Percentiles rank a stretch among this genome's conserved stretches.
Evolutionary conservation across 2,329 filamentous ascomycete species (phyloP).

Genomic region (Pseudocercospora musae): DNA sequence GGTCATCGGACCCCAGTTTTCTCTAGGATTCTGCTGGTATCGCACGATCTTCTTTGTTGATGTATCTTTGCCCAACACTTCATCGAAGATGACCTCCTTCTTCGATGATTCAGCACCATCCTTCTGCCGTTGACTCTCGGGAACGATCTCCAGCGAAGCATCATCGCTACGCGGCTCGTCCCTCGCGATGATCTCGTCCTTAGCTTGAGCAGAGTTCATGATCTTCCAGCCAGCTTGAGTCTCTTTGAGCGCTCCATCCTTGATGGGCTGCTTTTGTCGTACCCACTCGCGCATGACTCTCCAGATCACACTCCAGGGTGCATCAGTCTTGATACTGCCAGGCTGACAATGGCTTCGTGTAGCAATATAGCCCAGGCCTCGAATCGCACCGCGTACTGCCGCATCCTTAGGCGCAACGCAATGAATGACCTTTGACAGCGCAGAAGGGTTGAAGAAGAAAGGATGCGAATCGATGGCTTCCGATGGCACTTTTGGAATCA

Average conservation of each 20-base stretch:
- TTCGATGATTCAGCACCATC: constrained; percentile 27
- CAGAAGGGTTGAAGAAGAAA: constrained; percentile 80
- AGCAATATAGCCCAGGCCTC: constrained; percentile 74
- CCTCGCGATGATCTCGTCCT: constrained; percentile 30
- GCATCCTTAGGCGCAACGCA: constrained; percentile 77
- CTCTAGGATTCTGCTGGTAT: constrained; percentile 85
- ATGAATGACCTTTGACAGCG: constrained; percentile 72
- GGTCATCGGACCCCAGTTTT: constrained; percentile 88
- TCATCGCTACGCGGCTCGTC: constrained; percentile 12
- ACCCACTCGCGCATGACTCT: constrained; percentile 92
- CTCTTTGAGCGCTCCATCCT: constrained; percentile 65
- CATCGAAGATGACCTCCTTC: constrained; percentile 72
- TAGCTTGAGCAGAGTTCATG: constrained; percentile 35
- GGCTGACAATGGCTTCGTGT: constrained; percentile 85
- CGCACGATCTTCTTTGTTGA: constrained; percentile 68
- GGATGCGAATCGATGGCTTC: constrained; percentile 69
- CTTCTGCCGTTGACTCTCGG: constrained; percentile 10
- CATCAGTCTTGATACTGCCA: constrained; percentile 89
- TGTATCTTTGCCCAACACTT: constrained; percentile 68
- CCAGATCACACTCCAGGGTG: constrained; percentile 87
- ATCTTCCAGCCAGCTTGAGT: constrained; percentile 71
- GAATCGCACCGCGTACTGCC: constrained; percentile 74
- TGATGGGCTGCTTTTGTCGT: constrained; percentile 74
- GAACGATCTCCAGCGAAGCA: constrained; percentile 20
- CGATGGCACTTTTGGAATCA: constrained; percentile 52